Evolutionary conservation across 306 rosid genomes (phyloP).

Genomic region (Dalbergia cultrata): DNA sequence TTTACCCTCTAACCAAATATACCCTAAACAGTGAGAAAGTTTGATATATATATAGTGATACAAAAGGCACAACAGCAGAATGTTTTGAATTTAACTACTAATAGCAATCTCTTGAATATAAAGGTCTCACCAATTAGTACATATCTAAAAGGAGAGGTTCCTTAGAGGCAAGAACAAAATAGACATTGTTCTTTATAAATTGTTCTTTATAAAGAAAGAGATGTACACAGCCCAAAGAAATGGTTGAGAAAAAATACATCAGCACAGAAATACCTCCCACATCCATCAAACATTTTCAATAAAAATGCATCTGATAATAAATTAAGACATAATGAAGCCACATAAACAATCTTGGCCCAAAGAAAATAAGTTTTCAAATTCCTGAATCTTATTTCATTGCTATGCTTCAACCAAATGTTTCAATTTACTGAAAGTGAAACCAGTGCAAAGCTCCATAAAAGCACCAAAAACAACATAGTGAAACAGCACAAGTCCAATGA

Average conservation of each 20-base stretch:
- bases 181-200: background rate
- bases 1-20: too few species aligned
- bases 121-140: background rate
- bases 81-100: slow-evolving; percentile 10
- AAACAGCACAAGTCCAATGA: background rate
- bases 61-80: background rate
- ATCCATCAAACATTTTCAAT: background rate
- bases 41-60: slow-evolving; percentile 16
- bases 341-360: background rate
- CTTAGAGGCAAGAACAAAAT: background rate
- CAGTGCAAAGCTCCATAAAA: slow-evolving; percentile 3
- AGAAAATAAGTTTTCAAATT: slow-evolving; percentile 10
- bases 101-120: slow-evolving; percentile 6
- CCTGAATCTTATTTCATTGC: slow-evolving; percentile 30
- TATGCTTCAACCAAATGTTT: slow-evolving; percentile 18
- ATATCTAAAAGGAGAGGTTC: background rate
- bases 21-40: background rate
- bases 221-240: slow-evolving; percentile 12
- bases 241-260: background rate
- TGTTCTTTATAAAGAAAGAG: background rate
- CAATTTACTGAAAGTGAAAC: slow-evolving; percentile 30
- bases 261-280: slow-evolving; percentile 28
- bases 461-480: slow-evolving; percentile 2
- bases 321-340: slow-evolving; percentile 38
- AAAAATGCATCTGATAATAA: slow-evolving; percentile 12